phyloP scores from a whole-genome alignment of 306 rosid genomes.

The Fragaria ananassa region DNA sequence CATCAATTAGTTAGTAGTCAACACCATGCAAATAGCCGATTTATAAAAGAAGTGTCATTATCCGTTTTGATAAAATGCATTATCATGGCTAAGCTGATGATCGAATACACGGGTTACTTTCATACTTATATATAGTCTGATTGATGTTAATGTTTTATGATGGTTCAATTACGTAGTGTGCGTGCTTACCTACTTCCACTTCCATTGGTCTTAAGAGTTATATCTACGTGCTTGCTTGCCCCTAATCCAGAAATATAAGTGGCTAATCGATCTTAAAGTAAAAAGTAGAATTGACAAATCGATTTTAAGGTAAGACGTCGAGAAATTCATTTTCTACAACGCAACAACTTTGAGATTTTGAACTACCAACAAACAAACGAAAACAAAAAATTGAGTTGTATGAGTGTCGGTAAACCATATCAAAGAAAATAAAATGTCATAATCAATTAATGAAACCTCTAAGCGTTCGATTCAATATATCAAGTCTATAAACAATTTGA shows the following conservation, averaged over 20 bases:
- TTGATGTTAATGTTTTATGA: neutral
- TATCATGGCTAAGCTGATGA: neutral
- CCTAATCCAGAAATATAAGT: neutral
- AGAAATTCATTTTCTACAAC: neutral
- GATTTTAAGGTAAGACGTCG: neutral
- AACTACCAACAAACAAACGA: neutral
- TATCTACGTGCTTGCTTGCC: neutral
- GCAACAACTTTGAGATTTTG: neutral
- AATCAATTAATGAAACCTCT: neutral
- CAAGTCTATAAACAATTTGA: neutral
- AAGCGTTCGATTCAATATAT: neutral
- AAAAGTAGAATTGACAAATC: neutral
- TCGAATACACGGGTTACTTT: neutral
- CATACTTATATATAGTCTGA: neutral
- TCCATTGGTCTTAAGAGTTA: neutral
- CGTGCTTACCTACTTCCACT: neutral
- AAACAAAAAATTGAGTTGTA: neutral
- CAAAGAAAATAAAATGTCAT: neutral
- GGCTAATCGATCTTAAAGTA: too few relatives aligned
- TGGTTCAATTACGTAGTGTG: neutral
- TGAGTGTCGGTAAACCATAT: neutral
- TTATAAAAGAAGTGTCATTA: neutral
- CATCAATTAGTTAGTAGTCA: neutral
- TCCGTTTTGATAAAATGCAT: neutral
- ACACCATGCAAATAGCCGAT: neutral